A percentile compares a stretch with the other conserved stretches of the same genome.
phyloP scores from a whole-genome alignment of 805 yeast genomes.

The Yamadazyma ubonensis region DNA sequence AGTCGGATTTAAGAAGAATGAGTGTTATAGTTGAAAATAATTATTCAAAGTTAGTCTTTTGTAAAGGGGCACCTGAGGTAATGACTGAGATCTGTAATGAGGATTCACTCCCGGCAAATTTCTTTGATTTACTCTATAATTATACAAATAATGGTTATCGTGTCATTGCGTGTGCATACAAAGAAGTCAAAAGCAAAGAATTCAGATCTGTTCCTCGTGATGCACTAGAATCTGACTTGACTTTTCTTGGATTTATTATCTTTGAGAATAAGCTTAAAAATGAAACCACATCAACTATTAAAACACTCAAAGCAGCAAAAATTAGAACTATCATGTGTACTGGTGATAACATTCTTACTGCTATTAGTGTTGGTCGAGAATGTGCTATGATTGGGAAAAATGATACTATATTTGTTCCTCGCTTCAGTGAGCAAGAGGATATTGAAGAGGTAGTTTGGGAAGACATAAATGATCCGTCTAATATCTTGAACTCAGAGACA shows the following conservation, averaged over 20 bases:
- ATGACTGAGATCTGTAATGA: slow-evolving; percentile 75
- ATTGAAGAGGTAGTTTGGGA: slow-evolving; percentile 58
- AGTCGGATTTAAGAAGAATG: slow-evolving; percentile 85
- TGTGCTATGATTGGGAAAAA: slow-evolving; percentile 60
- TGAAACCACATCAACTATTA: slow-evolving; percentile 61
- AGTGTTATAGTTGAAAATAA: slow-evolving; percentile 63
- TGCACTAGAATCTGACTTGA: slow-evolving; percentile 64
- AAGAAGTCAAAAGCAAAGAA: slow-evolving; percentile 27
- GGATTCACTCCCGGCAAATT: slow-evolving; percentile 70
- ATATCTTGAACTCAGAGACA: slow-evolving; percentile 62
- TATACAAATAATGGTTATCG: slow-evolving; percentile 94
- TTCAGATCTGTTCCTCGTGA: slow-evolving; percentile 47
- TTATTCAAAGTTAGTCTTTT: slow-evolving; percentile 38
- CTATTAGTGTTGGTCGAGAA: slow-evolving; percentile 88
- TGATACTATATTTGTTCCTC: slow-evolving; percentile 52
- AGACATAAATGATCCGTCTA: slow-evolving; percentile 58
- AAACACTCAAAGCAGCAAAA: slow-evolving; percentile 60
- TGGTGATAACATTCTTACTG: slow-evolving; percentile 94
- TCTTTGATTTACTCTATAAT: slow-evolving; percentile 67
- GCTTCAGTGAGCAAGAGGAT: slow-evolving; percentile 40
- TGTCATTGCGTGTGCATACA: slow-evolving; percentile 91
- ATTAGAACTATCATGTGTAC: slow-evolving; percentile 94
- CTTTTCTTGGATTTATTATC: slow-evolving; percentile 82
- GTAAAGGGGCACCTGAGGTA: slow-evolving; percentile 98
- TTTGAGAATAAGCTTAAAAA: slow-evolving; percentile 89